Evolutionary conservation across 352 stramenopile species (phyloP).

Genomic region (Elongisporangium prolatum): DNA sequence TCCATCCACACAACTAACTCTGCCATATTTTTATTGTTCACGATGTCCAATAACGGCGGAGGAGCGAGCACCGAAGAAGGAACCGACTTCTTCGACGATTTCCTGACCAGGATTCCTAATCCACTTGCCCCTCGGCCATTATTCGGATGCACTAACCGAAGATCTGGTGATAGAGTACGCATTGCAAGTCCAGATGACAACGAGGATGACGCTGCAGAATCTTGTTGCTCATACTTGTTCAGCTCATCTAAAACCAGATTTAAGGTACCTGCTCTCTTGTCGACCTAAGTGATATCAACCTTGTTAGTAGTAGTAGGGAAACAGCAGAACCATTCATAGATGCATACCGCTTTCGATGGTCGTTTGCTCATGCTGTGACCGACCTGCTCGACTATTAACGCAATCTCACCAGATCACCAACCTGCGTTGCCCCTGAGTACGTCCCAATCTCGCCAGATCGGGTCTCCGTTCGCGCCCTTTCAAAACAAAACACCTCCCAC

Average conservation of each 20-base stretch:
- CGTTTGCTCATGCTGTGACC: constrained; percentile 41
- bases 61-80: background rate
- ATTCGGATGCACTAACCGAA: background rate
- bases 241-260: constrained; percentile 56
- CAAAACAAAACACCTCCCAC: background rate
- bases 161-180: background rate
- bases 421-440: background rate
- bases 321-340: background rate
- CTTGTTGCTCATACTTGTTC: constrained; percentile 52
- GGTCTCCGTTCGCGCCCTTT: background rate
- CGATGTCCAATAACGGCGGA: background rate
- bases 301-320: background rate
- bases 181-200: constrained; percentile 2
- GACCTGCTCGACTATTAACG: background rate
- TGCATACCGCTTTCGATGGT: constrained; percentile 35
- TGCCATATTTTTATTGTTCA: constrained; percentile 4
- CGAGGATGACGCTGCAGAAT: constrained; percentile 9
- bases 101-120: background rate
- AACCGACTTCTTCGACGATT: background rate
- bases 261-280: constrained; percentile 34
- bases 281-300: constrained; percentile 4
- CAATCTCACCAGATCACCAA: background rate
- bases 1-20: constrained; percentile 45
- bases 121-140: background rate
- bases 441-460: background rate